Base-by-base conservation (phyloP, 352 stramenopile species). In the Phytopythium chamaehyphon region DNA sequence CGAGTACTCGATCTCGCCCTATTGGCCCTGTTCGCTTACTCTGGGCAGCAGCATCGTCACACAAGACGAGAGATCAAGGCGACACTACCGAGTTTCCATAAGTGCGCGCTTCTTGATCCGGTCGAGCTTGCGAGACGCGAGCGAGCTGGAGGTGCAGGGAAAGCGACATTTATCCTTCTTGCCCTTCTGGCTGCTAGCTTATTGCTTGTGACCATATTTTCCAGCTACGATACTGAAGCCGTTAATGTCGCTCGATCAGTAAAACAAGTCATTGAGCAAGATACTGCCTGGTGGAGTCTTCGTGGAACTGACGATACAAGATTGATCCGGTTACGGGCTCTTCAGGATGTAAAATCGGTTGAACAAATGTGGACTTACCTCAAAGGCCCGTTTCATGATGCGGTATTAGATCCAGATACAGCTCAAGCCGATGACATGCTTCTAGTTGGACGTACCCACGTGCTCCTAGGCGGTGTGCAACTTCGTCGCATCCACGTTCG, bases 1-100 rank as follows among this genome's bases (percentile, higher is more conserved):
- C 84, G 85, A 26, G 77, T 88, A 38, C 55, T 89, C 47, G 80
- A 91, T 55, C 64, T 91, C 3, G 77, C 76, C 48, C 86, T 88
- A 24, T 66, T 86, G 21, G 81, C 77, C 3, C 61, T 86, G 15
- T 90, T 87, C 19, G 76, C 76, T 16, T 90, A 85, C 54, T 71
- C 70, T 1, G 80, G 80, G 1, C 51, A 60, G 21, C 66, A 81
- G 49, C 77, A 88, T 40, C 66, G 74, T 9, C 77, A 91, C 40
- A 89, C 81, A 1, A 76, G 81, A 0, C 45, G 88, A 14, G 65
- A 74, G 51, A 81, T 91, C 61, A 83, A 86, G 52, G 62, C 59
- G 22, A 81, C 71, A 7, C 58, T 91, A n/a, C 66, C 71, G 26
- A 61, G 62, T 38, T 88, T 89, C 36, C 71, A 89, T n/a, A 83